These are phyloP conservation scores for Talinum fruticosum DNA, from an alignment of 148 eudicot species.

Conservation along the genomic window DNA sequence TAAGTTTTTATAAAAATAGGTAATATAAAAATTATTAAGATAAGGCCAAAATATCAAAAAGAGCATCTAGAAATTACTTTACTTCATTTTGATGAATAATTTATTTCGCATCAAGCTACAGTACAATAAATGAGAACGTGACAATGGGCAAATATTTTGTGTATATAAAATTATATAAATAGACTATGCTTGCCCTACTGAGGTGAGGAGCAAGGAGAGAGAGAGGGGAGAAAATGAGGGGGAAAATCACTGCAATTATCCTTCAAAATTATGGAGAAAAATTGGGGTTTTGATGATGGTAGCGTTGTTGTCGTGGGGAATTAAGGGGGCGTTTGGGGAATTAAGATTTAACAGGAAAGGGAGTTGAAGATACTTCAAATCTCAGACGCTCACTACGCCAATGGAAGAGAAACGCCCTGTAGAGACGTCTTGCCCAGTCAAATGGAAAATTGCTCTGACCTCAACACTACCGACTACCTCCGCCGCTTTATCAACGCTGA, in stretches of 20 bases:
- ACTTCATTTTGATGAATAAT: too few relatives aligned
- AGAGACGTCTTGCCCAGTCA: constrained; percentile 42
- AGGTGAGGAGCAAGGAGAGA: too few relatives aligned
- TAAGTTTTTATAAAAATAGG: too few relatives aligned
- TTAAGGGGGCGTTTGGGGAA: not conserved
- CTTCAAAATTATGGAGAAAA: too few relatives aligned
- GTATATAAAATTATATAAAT: too few relatives aligned
- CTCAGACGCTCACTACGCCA: constrained; percentile 51
- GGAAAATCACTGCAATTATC: not conserved
- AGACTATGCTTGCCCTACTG: too few relatives aligned
- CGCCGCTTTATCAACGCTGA: constrained; percentile 41
- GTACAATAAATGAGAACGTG: too few relatives aligned
- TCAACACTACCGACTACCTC: constrained; percentile 56
- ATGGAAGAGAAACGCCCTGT: constrained; percentile 44
- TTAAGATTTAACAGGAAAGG: not conserved
- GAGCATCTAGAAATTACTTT: too few relatives aligned
- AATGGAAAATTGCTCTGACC: constrained; percentile 43
- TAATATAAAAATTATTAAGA: too few relatives aligned
- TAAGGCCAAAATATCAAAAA: too few relatives aligned
- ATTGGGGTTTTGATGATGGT: not conserved
- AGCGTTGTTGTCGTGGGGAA: not conserved
- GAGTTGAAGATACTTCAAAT: not conserved
- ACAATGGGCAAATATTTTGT: too few relatives aligned
- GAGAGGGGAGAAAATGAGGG: not conserved
- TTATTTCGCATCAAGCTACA: too few relatives aligned